Conservation (phyloP, 2,329 filamentous ascomycete species). For the Sarocladium brachiariae region DNA sequence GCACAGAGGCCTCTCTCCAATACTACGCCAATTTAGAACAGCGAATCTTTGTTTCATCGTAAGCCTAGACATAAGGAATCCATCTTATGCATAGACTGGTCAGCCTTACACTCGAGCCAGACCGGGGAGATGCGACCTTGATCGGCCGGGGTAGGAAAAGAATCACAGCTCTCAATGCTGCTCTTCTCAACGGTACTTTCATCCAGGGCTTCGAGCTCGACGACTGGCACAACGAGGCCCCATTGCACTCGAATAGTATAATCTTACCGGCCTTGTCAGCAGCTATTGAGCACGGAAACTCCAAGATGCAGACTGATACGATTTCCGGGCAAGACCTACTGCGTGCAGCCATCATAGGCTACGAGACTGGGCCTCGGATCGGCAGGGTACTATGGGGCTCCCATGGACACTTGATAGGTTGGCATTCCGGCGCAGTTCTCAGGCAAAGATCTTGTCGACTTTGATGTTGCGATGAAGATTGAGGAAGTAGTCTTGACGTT, state of each 20-base stretch:
- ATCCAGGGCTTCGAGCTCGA: constrained; percentile 38
- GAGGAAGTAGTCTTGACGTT: too few species aligned
- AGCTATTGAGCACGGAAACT: constrained; percentile 16
- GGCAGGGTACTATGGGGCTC: constrained; percentile 29
- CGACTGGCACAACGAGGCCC: constrained; percentile 34
- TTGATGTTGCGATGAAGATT: too few species aligned
- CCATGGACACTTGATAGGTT: constrained; percentile 30
- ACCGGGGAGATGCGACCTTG: constrained; percentile 19
- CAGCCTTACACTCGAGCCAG: constrained; percentile 28
- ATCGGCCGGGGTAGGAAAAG: constrained; percentile 22
- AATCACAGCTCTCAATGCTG: constrained; percentile 28
- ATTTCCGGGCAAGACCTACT: constrained; percentile 24
- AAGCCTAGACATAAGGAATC: too few species aligned
- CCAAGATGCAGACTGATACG: background rate
- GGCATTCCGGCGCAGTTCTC: constrained; percentile 34
- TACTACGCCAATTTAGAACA: background rate
- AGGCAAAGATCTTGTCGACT: too few species aligned
- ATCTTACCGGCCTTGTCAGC: constrained; percentile 34
- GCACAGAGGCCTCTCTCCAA: background rate
- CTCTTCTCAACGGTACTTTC: constrained; percentile 34
- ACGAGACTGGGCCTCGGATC: constrained; percentile 31
- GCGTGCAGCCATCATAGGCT: constrained; percentile 29
- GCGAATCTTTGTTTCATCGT: background rate
- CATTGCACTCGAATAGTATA: constrained; percentile 30
- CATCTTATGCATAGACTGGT: too few species aligned